Base-by-base conservation (phyloP, 495 filamentous ascomycete genomes). In the Annulohypoxylon maeteangense region DNA sequence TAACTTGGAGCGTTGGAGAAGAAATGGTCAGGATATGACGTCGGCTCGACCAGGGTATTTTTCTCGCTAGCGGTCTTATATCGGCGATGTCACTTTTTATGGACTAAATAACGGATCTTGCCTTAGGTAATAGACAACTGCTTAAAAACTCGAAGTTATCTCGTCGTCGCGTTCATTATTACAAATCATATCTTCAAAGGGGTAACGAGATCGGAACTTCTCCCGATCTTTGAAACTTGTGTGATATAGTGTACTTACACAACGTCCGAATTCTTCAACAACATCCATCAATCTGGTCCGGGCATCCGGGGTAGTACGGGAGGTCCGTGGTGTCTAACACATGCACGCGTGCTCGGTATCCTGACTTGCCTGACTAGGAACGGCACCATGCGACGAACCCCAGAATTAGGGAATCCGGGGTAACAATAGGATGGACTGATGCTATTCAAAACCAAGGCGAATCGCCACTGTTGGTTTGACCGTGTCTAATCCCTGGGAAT, bases 21-120 rank as follows among this genome's bases (percentile, higher is more conserved):
- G 16, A 53, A 72, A 58, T 58, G 11, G 69, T 72, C 14, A 68
- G 65, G 63, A 51, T 36, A 69, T 73, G 71, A 74, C 71, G 71
- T 74, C 47, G 25, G 22, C 55, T 34, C 23, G 22, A 62, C 58
- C 27, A 20, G 48, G 65, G 47, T 59, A 20, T 18, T 48, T 38
- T 29, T 6, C 27, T 65, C 53, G 55, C 44, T 68, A 62, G 29
- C 71, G 71, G 71, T 66, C 71, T 67, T 74, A 74, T 67, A 70
- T 74, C 71, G 71, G 71, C 63, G 62, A 53, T 65, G 60, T 16
- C 23, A 29, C 25, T 57, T 32, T 27, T 57, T 40, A 40, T 23
- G 54, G 32, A 38, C 22, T 20, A 38, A 56, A 16, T 27, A 36
- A 54, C 34, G 40, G 40, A 44, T 44, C 40, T 44, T 20, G 40